Base-by-base conservation (phyloP, 2,329 filamentous ascomycete genomes). In the Stemphylium lycopersici region DNA sequence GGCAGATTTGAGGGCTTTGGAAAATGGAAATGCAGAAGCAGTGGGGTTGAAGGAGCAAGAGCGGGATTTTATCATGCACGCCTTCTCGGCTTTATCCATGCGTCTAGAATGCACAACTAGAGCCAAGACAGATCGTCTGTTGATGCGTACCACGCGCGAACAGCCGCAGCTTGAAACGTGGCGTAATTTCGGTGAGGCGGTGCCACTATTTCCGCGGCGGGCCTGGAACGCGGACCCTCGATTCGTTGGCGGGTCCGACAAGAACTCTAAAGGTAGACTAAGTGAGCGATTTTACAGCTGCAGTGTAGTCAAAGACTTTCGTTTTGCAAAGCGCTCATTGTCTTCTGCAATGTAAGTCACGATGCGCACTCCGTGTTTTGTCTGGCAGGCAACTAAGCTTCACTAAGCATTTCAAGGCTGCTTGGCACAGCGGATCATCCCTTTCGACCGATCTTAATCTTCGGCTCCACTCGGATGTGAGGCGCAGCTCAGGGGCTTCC, bases 1-100 rank as follows among this genome's bases (percentile, higher is more conserved):
- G 6, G 6, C 11, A 6, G 39, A 29, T 1, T 5, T 22, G 29
- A n/a, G 18, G 13, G 45, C 12, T 16, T 6, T 18, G 15, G 38
- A 15, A 29, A 3, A 39, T 38, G 26, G 20, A 15, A 29, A 32
- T 37, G 31, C 4, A 48, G 18, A 11, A 12, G 37, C 6, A 3
- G 16, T 16, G 7, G 7, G 40, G 16, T 18, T 39, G 29, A 18
- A 24, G 26, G 18, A 36, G n/a, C 15, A 13, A 29, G 12, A 49
- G 57, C 47, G 56, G 42, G 43, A 62, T 62, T 62, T 62, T 56
- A 60, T 36, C 20, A 31, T 34, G 20, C 31, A 39, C 45, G 26
- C 20, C 26, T n/a, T 39, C 45, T 39, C 45, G 45, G 45, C 8
- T 22, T 26, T 5, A 22, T n/a, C n/a, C 42, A 34, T 46, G 43